These are phyloP conservation scores for Fusarium incarnatum DNA, from an alignment of 2,329 filamentous ascomycete genomes.

Conservation along the genomic window DNA sequence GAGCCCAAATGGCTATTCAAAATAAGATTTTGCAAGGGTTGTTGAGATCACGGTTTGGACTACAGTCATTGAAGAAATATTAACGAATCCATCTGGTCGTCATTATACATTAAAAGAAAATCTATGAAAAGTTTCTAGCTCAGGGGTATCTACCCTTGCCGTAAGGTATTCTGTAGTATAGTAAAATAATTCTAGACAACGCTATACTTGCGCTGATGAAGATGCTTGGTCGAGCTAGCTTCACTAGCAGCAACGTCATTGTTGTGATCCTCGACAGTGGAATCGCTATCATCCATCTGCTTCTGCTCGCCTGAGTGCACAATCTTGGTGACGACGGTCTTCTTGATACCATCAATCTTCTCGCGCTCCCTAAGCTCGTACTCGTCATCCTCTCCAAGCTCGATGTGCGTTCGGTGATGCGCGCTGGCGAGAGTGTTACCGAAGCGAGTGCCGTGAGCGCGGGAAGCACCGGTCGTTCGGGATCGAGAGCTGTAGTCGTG, in stretches of 20 bases:
- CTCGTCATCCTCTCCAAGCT: conserved; percentile 45
- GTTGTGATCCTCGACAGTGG: conserved; percentile 35
- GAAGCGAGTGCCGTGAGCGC: conserved; percentile 33
- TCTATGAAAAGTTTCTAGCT: conserved; percentile 10
- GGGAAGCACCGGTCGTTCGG: conserved; percentile 19
- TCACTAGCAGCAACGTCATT: conserved; percentile 43
- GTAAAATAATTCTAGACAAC: neutral
- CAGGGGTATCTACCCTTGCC: neutral
- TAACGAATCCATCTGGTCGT: neutral
- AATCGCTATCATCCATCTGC: conserved; percentile 25
- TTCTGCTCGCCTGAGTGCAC: conserved; percentile 4
- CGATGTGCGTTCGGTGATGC: conserved; percentile 43
- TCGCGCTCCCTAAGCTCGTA: conserved; percentile 41
- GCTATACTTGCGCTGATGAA: conserved; percentile 30
- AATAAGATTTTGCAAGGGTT: too few relatives aligned
- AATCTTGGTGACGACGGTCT: conserved; percentile 43
- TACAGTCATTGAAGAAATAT: neutral
- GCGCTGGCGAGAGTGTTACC: conserved; percentile 36
- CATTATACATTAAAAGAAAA: conserved; percentile 32
- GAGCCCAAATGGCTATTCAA: too few relatives aligned
- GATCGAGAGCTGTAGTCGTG: conserved; percentile 40
- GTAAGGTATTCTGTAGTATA: neutral
- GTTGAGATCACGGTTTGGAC: too few relatives aligned
- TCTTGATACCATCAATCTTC: conserved; percentile 44
- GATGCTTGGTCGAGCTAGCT: conserved; percentile 43